phyloP scores from a whole-genome alignment of 805 yeast genomes.

The Saccharomycopsis vini region DNA sequence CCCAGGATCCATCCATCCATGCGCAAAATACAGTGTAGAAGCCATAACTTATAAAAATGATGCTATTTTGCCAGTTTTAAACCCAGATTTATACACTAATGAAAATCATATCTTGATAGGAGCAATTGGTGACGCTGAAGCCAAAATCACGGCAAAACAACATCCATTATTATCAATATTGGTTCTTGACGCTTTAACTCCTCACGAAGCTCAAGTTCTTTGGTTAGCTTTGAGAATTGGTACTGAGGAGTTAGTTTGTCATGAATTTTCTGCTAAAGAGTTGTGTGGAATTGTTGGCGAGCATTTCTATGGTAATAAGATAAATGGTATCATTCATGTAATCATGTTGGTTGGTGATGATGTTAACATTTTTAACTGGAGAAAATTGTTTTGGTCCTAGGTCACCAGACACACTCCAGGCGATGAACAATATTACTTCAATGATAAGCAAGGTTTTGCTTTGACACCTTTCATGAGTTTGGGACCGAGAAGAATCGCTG shows the following conservation, averaged over 20 bases:
- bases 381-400: background rate
- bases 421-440: background rate
- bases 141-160: too few relatives aligned
- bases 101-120: background rate
- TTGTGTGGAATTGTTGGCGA: background rate
- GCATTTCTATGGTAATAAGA: background rate
- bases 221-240: background rate
- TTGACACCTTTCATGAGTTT: background rate
- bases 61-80: background rate
- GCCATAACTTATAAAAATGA: background rate
- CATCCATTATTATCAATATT: too few relatives aligned
- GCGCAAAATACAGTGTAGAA: background rate
- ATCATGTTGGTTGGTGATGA: background rate
- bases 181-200: background rate
- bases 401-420: background rate
- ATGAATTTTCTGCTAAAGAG: background rate
- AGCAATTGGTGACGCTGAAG: background rate
- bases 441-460: background rate
- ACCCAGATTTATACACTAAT: background rate
- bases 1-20: background rate
- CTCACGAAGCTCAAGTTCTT: background rate
- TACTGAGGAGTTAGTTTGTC: background rate
- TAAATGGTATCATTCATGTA: background rate
- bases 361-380: background rate
- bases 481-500: too few relatives aligned